Evolutionary conservation across 805 yeast species (phyloP), one percentile per base, ranked within the genome.

Genomic region (Saccharomycopsis amapae): DNA sequence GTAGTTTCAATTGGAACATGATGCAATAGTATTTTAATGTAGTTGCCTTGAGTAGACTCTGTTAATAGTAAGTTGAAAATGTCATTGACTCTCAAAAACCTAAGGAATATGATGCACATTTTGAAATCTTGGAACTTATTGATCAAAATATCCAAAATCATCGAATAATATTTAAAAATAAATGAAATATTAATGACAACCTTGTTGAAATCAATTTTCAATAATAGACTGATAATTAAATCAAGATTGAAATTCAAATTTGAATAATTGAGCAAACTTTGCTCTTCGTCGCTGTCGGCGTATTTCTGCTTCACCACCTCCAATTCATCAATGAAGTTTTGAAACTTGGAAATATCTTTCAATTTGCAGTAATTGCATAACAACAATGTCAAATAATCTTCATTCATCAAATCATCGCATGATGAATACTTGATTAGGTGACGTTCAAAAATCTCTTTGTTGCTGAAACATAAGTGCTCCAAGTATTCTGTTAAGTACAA

Each of bases 1-100:
- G 96, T 88, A 0, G 95, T 83, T 46, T 82, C 87, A 47, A 83
- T 74, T 0, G 97, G 97, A 32, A 77, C 64, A 38, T 69, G 59
- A 31, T 83, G 84, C 40, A 90, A 67, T 24, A 90, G 63, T 1
- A 64, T 56, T 49, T 85, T 78, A 2, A 90, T 80, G 56, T 75
- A 78, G 24, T 79, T 50, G 19, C 65, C 58, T 44, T 67, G 22
- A 7, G 49, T 26, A 3, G 45, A 22, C 58, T 48, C 46, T 2
- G 42, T 38, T 10, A 51, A 37, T 17, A 51, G 31, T 5, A 46
- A 31, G 19, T 45, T 42, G 34, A 51, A 51, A 4, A 49, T 39
- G 10, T 51, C 50, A 38, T 49, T 51, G 23, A 48, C 43, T 28
- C 38, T 34, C 40, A 51, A 49, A 42, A 28, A 38, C n/a, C 52